Conservation (phyloP, 1,139 yeast genomes). For the Pichia sp. region DNA sequence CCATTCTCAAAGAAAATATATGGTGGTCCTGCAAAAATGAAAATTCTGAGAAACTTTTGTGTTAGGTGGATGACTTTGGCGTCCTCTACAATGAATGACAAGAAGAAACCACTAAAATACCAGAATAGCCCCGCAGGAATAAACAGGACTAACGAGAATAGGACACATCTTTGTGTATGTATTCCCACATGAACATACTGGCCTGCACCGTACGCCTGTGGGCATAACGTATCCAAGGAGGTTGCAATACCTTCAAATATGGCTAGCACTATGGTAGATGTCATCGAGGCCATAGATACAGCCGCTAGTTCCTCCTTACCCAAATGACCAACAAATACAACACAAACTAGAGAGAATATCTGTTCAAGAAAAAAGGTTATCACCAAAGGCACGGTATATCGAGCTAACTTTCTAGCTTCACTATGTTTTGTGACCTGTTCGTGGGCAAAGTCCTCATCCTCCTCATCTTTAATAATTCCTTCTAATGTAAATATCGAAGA, state of each 20-base stretch:
- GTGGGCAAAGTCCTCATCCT: conserved; percentile 35
- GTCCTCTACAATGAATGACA: conserved; percentile 49
- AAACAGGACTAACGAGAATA: conserved; percentile 47
- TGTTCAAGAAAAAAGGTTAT: conserved; percentile 67
- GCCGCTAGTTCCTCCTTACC: conserved; percentile 72
- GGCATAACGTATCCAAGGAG: conserved; percentile 79
- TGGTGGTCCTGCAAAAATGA: conserved; percentile 72
- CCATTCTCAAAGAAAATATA: conserved; percentile 77
- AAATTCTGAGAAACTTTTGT: conserved; percentile 47
- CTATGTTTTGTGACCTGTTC: conserved; percentile 38
- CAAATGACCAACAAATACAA: conserved; percentile 65
- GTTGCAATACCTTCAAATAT: conserved; percentile 86
- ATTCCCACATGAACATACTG: conserved; percentile 52
- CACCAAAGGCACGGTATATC: conserved; percentile 58
- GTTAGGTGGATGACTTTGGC: conserved; percentile 59
- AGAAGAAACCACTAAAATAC: conserved; percentile 56
- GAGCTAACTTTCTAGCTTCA: conserved; percentile 43
- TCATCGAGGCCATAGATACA: conserved; percentile 83
- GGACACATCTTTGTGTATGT: conserved; percentile 58
- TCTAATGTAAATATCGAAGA: conserved; percentile 13
- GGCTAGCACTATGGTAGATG: conserved; percentile 78
- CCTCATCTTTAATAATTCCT: conserved; percentile 15
- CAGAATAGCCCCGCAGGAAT: conserved; percentile 58
- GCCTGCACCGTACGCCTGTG: conserved; percentile 76
- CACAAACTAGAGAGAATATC: conserved; percentile 61